Conservation (phyloP, 106 monocot genomes). For the Dactylorhiza incarnata region DNA sequence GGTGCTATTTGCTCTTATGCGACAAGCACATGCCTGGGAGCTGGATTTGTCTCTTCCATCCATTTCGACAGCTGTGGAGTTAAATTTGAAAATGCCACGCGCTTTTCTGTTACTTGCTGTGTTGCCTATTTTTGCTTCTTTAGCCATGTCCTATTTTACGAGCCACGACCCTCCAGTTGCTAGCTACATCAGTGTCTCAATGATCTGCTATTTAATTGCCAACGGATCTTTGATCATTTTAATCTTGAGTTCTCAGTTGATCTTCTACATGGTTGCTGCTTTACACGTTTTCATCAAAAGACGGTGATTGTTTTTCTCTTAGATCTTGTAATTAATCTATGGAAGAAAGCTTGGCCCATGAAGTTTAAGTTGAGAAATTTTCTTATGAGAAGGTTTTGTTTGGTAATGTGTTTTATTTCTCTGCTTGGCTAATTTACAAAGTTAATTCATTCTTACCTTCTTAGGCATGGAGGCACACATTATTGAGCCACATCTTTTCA, state of each 20-base stretch:
- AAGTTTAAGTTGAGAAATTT: not conserved
- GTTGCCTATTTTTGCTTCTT: slow-evolving; percentile 37
- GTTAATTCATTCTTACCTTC: not conserved
- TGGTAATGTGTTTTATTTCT: not conserved
- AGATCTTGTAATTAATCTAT: not conserved
- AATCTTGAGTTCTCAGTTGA: slow-evolving; percentile 52
- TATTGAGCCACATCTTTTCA: not conserved
- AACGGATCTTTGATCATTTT: slow-evolving; percentile 68
- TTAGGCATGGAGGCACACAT: slow-evolving; percentile 1
- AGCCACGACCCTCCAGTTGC: slow-evolving; percentile 30
- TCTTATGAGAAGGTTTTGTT: not conserved
- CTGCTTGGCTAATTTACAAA: not conserved
- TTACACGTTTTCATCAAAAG: slow-evolving; percentile 61
- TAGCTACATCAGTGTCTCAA: slow-evolving; percentile 53
- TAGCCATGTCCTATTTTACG: slow-evolving; percentile 32
- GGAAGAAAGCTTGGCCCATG: not conserved
- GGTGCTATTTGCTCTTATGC: slow-evolving; percentile 80
- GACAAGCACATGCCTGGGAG: slow-evolving; percentile 87
- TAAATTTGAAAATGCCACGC: slow-evolving; percentile 68
- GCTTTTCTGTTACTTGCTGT: slow-evolving; percentile 51
- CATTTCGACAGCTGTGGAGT: slow-evolving; percentile 63
- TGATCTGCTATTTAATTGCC: slow-evolving; percentile 68
- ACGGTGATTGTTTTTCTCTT: slow-evolving; percentile 40
- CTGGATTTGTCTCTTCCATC: slow-evolving; percentile 72
- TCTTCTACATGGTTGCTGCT: slow-evolving; percentile 52